Percentiles rank a stretch among this genome's conserved stretches.
These are phyloP conservation scores for Spathaspora hagerdaliae DNA, from an alignment of 805 yeast genomes.

Conservation along the genomic window DNA sequence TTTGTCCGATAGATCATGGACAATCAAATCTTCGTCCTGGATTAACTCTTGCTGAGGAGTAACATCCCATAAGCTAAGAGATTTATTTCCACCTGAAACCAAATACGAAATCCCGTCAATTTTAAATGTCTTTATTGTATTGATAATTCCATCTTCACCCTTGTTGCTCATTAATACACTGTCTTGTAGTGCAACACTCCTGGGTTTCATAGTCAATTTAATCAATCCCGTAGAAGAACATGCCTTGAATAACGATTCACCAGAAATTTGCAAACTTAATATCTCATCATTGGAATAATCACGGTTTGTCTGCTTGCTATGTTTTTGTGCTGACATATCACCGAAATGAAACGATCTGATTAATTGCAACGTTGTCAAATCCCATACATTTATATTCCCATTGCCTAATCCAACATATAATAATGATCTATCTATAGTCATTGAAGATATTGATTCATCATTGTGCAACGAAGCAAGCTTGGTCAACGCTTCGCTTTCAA, in stretches of 20 bases:
- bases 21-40: neutral
- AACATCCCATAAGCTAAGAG: slow-evolving; percentile 69
- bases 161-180: slow-evolving; percentile 7
- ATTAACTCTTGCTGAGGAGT: slow-evolving; percentile 7
- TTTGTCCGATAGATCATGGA: slow-evolving; percentile 11
- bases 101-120: slow-evolving; percentile 40
- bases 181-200: slow-evolving; percentile 6
- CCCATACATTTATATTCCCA: slow-evolving; percentile 82
- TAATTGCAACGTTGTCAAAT: slow-evolving; percentile 74
- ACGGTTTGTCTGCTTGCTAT: neutral
- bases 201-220: slow-evolving; percentile 19
- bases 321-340: slow-evolving; percentile 2
- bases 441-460: slow-evolving; percentile 67
- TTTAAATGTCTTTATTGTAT: slow-evolving; percentile 50
- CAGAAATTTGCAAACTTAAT: slow-evolving; percentile 53
- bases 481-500: slow-evolving; percentile 10
- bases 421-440: slow-evolving; percentile 60
- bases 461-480: slow-evolving; percentile 47
- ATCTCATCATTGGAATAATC: slow-evolving; percentile 27
- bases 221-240: slow-evolving; percentile 43
- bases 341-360: slow-evolving; percentile 39
- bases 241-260: slow-evolving; percentile 61
- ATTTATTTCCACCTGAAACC: slow-evolving; percentile 69
- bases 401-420: slow-evolving; percentile 78
- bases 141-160: slow-evolving; percentile 43